Conservation (phyloP, 2,329 filamentous ascomycete species). For the Aureobasidium mangrovei region DNA sequence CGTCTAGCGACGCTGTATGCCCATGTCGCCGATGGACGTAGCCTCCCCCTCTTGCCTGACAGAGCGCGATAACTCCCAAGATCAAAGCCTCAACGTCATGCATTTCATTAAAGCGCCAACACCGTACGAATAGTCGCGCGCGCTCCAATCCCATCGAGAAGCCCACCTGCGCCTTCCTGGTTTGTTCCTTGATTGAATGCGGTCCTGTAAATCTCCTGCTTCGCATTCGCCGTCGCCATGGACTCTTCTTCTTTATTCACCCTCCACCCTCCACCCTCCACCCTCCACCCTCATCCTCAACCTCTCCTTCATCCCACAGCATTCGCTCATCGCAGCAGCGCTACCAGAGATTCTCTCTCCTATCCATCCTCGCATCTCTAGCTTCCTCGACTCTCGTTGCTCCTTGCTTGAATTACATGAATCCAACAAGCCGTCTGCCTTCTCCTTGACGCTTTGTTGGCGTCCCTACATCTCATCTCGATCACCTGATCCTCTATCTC, state of each 20-base stretch:
- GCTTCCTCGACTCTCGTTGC: not conserved
- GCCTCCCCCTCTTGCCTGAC: no score
- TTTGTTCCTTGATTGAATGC: slow-evolving; percentile 3
- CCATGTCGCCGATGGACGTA: no score
- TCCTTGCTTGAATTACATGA: not conserved
- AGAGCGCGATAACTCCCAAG: not conserved
- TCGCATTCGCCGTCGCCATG: not conserved
- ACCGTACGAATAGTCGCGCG: not conserved
- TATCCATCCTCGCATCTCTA: not conserved
- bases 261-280: not conserved
- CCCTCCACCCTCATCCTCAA: not conserved
- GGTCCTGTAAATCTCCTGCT: not conserved
- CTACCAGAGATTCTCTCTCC: not conserved
- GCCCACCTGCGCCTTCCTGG: not conserved
- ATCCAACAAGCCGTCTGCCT: not conserved
- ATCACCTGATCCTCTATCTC: not conserved
- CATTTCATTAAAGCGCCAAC: not conserved
- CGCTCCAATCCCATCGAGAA: slow-evolving; percentile 1
- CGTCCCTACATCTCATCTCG: not conserved
- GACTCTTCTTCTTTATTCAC: not conserved
- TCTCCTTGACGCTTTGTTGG: not conserved
- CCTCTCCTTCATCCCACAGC: not conserved
- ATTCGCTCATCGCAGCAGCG: not conserved
- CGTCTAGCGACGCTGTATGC: no score
- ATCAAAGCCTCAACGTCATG: slow-evolving; percentile 7